Evolutionary conservation across 2,329 filamentous ascomycete species (phyloP), one percentile per base, ranked within the genome.

Genomic region (Diaporthe citriasiana): DNA sequence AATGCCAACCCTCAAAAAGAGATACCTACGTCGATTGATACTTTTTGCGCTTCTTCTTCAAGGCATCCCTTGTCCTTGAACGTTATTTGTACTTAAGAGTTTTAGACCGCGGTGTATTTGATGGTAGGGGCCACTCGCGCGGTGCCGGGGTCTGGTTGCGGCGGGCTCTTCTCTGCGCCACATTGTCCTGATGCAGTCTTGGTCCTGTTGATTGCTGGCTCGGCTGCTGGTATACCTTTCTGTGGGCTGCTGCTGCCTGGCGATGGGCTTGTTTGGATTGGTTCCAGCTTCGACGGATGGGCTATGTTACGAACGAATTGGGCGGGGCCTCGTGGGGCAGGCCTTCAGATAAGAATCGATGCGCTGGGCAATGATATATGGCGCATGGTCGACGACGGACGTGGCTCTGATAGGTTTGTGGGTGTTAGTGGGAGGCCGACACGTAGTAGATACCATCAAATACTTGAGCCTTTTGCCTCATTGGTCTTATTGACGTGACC

Each of bases 21-120:
- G 68, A 74, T 65, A 74, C 72, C 68, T 65, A 66, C 68, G 57
- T 74, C 30, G 25, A 27, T 71, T 45, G 19, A 45, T 17, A 4
- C 45, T 30, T 51, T 13, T 30, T 47, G 57, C 30, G 45, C 30
- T 72, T 50, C 19, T 38, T 8, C 12, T 7, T 30, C 45, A 59
- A 30, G 70, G 33, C 25, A 63, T 25, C 17, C 35, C 15, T 35
- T 47, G 27, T 35, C 25, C 35, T 53, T 63, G 56, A 42, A 50
- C n/a, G 22, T 55, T 45, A n/a, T 45, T 27, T 71, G 45, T 71
- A 55, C 56, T n/a, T n/a, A 53, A 42, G 63, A 66, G 40, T 66
- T 65, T 68, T 68, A 71, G 70, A 59, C 57, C 45, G 56, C 47
- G 56, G 15, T 59, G 70, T 51, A 25, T 50, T 45, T 53, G 56